Conservation (phyloP, 495 filamentous ascomycete genomes). For the Astrocystis sublimbata region DNA sequence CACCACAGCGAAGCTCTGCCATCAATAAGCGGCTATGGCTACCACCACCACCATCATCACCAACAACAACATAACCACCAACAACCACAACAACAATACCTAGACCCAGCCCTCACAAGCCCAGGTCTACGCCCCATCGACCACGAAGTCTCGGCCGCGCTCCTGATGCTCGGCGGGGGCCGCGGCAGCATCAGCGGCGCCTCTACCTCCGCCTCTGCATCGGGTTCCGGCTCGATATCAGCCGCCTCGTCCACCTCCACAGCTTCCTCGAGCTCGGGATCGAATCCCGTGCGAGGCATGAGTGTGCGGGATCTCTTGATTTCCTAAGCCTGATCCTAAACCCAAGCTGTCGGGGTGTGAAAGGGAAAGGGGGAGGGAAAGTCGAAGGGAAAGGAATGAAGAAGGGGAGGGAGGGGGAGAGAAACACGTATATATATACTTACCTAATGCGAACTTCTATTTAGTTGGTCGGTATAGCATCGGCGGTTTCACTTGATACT, state of each 20-base stretch:
- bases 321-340: conserved; percentile 46
- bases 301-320: conserved; percentile 66
- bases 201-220: no score
- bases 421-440: no score
- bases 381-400: no score
- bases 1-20: conserved; percentile 27
- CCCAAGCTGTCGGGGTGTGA: no score
- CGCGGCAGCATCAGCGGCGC: conserved; percentile 69
- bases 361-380: no score
- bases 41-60: background rate
- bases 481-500: no score
- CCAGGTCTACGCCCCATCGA: conserved; percentile 57
- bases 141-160: conserved; percentile 76
- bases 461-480: no score
- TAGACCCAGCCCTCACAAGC: conserved; percentile 46
- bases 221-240: no score
- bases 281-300: background rate
- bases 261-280: background rate
- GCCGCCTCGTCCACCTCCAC: no score
- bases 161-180: conserved; percentile 70
- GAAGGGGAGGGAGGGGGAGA: no score
- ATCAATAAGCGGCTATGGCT: conserved; percentile 20
- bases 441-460: no score
- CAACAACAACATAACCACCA: background rate
- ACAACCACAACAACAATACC: background rate